Conservation (phyloP, 2,329 filamentous ascomycete genomes). For the Pestalotiopsis sp. region DNA sequence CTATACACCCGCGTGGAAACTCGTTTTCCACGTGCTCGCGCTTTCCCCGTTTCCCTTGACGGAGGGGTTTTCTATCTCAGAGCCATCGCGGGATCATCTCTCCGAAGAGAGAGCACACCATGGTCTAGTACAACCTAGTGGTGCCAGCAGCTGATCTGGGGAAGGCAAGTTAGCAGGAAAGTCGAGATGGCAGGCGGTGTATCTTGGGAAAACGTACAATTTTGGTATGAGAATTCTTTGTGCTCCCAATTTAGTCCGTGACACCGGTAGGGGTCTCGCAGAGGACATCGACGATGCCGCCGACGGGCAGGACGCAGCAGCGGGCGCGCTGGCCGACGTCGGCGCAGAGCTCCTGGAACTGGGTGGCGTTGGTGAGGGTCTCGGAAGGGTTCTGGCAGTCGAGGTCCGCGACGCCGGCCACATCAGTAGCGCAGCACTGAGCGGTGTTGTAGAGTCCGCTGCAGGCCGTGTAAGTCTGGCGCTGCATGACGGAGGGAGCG, state of each 20-base stretch:
- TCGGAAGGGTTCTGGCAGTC: constrained; percentile 52
- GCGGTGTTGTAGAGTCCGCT: constrained; percentile 44
- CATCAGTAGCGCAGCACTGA: constrained; percentile 65
- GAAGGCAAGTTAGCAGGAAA: no score
- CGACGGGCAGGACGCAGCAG: constrained; percentile 54
- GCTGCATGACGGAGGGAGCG: constrained; percentile 7
- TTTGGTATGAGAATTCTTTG: no score
- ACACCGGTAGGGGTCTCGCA: constrained; percentile 15
- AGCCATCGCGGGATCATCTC: no score
- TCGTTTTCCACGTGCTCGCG: no score
- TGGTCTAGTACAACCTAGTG: no score
- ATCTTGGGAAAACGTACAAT: no score
- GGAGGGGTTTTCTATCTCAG: no score
- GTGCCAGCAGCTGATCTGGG: no score
- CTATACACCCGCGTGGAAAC: no score
- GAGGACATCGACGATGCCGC: constrained; percentile 32
- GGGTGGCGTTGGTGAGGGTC: constrained; percentile 39
- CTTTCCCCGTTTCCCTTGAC: no score
- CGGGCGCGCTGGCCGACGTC: constrained; percentile 47
- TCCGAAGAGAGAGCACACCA: no score
- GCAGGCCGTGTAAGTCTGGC: constrained; percentile 41
- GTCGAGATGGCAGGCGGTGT: no score
- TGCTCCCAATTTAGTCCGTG: constrained; percentile 5
- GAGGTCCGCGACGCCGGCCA: constrained; percentile 45
- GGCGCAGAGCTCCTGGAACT: constrained; percentile 48